These are phyloP conservation scores for Eremomyces bilateralis DNA, from an alignment of 495 filamentous ascomycete genomes.

Conservation along the genomic window DNA sequence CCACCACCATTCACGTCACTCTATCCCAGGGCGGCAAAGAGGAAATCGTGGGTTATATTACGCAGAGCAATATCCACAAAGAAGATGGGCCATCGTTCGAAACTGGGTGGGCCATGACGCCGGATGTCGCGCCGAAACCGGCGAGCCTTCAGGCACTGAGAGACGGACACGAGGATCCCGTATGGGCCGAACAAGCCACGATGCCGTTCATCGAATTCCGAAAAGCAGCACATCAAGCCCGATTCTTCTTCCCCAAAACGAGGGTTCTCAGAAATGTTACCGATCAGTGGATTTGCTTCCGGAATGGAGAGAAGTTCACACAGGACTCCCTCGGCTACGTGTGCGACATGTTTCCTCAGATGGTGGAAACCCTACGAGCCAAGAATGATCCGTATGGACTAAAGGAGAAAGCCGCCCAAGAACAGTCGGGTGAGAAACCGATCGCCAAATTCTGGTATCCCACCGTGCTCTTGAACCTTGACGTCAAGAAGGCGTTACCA, in stretches of 20 bases:
- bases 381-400: slow-evolving; percentile 16
- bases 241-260: slow-evolving; percentile 31
- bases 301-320: slow-evolving; percentile 17
- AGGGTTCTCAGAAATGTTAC: slow-evolving; percentile 21
- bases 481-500: slow-evolving; percentile 25
- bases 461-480: slow-evolving; percentile 36
- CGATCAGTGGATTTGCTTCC: slow-evolving; percentile 47
- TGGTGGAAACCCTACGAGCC: slow-evolving; percentile 23
- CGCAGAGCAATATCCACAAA: slow-evolving; percentile 35
- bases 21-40: slow-evolving; percentile 34
- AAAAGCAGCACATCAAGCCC: slow-evolving; percentile 30
- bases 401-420: slow-evolving; percentile 19
- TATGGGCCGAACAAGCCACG: slow-evolving; percentile 20
- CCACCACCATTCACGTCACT: slow-evolving; percentile 47
- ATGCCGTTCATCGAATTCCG: slow-evolving; percentile 27
- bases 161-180: slow-evolving; percentile 17
- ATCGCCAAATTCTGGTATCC: slow-evolving; percentile 48
- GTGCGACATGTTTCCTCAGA: slow-evolving; percentile 40
- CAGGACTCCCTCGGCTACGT: slow-evolving; percentile 32
- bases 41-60: slow-evolving; percentile 47
- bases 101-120: slow-evolving; percentile 24
- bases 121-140: slow-evolving; percentile 25
- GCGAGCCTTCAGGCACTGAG: slow-evolving; percentile 23
- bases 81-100: slow-evolving; percentile 35
- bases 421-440: slow-evolving; percentile 9